phyloP scores from a whole-genome alignment of 1,139 yeast species.

The Candida sp. region DNA sequence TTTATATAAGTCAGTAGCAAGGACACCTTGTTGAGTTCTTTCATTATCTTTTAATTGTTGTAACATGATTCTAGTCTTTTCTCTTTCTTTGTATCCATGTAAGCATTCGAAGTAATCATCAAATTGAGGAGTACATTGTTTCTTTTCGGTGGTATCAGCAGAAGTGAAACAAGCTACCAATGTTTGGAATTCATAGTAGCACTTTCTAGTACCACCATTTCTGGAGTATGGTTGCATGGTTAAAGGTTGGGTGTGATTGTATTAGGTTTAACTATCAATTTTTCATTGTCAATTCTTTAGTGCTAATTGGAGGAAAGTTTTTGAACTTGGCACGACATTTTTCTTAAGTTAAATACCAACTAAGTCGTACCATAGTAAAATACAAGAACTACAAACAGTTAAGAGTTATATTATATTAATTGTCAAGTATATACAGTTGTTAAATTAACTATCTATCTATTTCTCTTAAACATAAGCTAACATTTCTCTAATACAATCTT shows the following conservation, averaged over 20 bases:
- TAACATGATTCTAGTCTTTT: slow-evolving; percentile 42
- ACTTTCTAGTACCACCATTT: slow-evolving; percentile 49
- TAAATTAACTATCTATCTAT: too few relatives aligned
- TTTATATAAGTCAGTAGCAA: slow-evolving; percentile 44
- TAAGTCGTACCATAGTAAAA: too few relatives aligned
- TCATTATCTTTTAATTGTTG: slow-evolving; percentile 48
- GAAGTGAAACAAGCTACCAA: slow-evolving; percentile 46
- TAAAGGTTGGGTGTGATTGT: neutral
- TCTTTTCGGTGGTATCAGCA: slow-evolving; percentile 40
- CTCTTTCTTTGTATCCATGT: slow-evolving; percentile 48
- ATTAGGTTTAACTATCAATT: neutral
- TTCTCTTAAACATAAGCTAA: slow-evolving; percentile 60
- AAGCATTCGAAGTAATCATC: slow-evolving; percentile 50
- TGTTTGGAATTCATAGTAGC: slow-evolving; percentile 49
- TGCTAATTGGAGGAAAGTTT: slow-evolving; percentile 3
- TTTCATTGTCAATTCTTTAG: neutral
- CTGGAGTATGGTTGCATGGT: slow-evolving; percentile 49
- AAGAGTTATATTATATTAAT: too few relatives aligned
- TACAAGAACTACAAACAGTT: too few relatives aligned
- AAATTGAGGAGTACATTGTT: slow-evolving; percentile 42
- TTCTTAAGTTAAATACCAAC: too few relatives aligned
- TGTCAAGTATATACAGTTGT: too few relatives aligned
- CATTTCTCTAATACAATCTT: slow-evolving; percentile 72
- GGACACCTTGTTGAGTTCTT: slow-evolving; percentile 35
- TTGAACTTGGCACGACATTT: neutral